Conservation (phyloP, 805 yeast genomes). For the Starmerella asiatica region DNA sequence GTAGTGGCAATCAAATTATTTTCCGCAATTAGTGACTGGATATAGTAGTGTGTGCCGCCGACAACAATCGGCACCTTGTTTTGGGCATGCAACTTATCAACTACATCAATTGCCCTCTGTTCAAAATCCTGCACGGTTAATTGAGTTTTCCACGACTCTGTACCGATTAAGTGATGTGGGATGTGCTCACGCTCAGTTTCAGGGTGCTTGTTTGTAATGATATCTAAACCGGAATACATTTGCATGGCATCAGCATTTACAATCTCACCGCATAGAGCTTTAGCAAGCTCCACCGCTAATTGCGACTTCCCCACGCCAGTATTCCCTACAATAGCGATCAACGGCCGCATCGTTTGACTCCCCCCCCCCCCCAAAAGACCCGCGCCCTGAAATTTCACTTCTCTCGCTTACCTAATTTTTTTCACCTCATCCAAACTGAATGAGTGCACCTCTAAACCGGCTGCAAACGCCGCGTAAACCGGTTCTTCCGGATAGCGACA, state of each 20-base stretch:
- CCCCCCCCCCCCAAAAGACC: not conserved
- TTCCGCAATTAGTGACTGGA: conserved; percentile 60
- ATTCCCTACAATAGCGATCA: conserved; percentile 71
- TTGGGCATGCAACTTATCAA: conserved; percentile 48
- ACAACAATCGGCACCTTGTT: conserved; percentile 77
- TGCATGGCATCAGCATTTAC: conserved; percentile 98
- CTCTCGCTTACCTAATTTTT: not conserved
- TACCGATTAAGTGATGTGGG: conserved; percentile 79
- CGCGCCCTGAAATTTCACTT: not conserved
- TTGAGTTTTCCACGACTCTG: conserved; percentile 50
- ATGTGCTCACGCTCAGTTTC: conserved; percentile 57
- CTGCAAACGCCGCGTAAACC: conserved; percentile 19
- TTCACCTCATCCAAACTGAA: not conserved
- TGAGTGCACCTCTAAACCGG: conserved; percentile 21
- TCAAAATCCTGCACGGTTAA: conserved; percentile 71
- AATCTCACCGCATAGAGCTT: conserved; percentile 66
- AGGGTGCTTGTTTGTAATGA: conserved; percentile 89
- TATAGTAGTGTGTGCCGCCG: conserved; percentile 93
- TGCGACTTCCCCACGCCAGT: conserved; percentile 96
- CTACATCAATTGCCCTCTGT: conserved; percentile 44
- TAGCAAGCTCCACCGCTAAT: conserved; percentile 67
- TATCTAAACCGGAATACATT: conserved; percentile 58
- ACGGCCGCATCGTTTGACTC: conserved; percentile 21
- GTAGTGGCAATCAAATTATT: conserved; percentile 42
- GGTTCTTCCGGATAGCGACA: conserved; percentile 19